Conservation (phyloP, 1,284 basidiomycete species). For the Caloboletus firmus region DNA sequence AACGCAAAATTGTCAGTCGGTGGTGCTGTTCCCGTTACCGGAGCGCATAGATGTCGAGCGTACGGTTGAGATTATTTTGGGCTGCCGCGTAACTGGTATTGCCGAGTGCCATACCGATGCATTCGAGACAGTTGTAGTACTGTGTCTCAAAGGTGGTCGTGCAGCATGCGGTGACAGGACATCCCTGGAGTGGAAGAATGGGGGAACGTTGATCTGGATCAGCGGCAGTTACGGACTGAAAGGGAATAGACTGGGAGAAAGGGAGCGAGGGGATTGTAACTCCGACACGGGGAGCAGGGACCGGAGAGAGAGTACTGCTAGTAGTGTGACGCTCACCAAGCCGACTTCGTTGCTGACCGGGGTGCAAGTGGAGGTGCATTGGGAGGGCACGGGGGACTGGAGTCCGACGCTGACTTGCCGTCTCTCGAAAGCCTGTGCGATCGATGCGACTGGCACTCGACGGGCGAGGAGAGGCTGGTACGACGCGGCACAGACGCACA, state of each 20-base stretch:
- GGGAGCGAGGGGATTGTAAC: background rate
- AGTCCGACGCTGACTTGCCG: constrained; percentile 19
- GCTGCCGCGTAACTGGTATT: constrained; percentile 27
- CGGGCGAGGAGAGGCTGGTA: background rate
- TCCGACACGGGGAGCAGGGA: constrained; percentile 24
- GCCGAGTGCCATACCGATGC: constrained; percentile 34
- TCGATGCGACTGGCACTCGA: background rate
- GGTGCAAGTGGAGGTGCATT: constrained; percentile 39
- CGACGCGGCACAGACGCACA: background rate
- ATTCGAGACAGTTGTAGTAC: constrained; percentile 40
- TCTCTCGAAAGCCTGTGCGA: background rate
- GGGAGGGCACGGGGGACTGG: constrained; percentile 29
- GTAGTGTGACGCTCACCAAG: constrained; percentile 27
- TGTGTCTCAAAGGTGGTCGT: constrained; percentile 33
- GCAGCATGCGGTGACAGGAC: constrained; percentile 36
- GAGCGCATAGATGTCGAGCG: background rate
- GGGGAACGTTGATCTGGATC: background rate
- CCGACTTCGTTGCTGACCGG: constrained; percentile 31
- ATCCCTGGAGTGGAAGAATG: constrained; percentile 14
- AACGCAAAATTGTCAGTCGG: background rate
- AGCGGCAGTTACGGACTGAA: background rate
- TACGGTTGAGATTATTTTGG: constrained; percentile 36
- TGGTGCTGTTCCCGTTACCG: background rate
- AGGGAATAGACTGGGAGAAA: background rate
- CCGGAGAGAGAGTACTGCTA: constrained; percentile 18